Conservation (phyloP, 345 rosid genomes). For the Zanthoxylum bungeanum region DNA sequence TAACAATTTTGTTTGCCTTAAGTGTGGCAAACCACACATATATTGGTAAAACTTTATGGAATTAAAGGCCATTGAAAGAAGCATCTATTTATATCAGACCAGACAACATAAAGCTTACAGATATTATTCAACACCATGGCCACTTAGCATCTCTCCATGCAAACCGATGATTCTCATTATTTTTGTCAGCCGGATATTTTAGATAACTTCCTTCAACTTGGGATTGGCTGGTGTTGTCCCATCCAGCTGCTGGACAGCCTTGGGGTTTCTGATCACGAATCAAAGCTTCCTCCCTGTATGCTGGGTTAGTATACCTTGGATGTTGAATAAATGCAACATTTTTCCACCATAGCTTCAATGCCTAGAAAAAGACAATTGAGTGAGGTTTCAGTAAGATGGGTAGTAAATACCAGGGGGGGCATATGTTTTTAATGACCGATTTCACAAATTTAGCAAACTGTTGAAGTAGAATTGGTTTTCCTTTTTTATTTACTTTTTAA, state of each 20-base stretch:
- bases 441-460: not conserved
- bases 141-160: slow-evolving; percentile 90
- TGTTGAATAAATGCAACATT: slow-evolving; percentile 73
- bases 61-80: not conserved
- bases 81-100: not conserved
- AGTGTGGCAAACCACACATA: not conserved
- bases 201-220: slow-evolving; percentile 20
- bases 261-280: slow-evolving; percentile 49
- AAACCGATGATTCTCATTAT: slow-evolving; percentile 39
- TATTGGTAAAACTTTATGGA: not conserved
- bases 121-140: slow-evolving; percentile 71
- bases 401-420: not conserved
- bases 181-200: slow-evolving; percentile 8
- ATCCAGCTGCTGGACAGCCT: slow-evolving; percentile 32
- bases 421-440: not conserved
- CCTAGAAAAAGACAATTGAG: slow-evolving; percentile 34
- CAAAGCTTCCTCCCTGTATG: slow-evolving; percentile 58
- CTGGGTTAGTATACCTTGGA: slow-evolving; percentile 59
- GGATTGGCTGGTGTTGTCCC: slow-evolving; percentile 13
- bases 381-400: not conserved
- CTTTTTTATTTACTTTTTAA: not conserved
- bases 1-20: too few species aligned
- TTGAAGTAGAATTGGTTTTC: not conserved
- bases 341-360: slow-evolving; percentile 88
- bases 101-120: not conserved